These are phyloP conservation scores for Strobilomyces echinocephalus DNA, from an alignment of 768 basidiomycete species.

Conservation along the genomic window DNA sequence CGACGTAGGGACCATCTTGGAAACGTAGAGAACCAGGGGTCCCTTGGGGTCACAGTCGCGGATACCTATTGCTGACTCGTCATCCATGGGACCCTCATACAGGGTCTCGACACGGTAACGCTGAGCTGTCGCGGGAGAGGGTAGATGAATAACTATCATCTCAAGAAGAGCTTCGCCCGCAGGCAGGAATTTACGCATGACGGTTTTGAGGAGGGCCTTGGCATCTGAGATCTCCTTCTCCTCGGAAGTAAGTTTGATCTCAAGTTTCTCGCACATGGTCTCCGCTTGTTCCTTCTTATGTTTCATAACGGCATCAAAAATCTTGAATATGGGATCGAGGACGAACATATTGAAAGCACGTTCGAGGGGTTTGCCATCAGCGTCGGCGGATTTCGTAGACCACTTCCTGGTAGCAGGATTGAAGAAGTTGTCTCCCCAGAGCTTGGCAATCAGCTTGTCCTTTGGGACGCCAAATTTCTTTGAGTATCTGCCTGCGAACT, in stretches of 20 bases:
- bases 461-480: slow-evolving; percentile 99
- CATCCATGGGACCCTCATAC: slow-evolving; percentile 99
- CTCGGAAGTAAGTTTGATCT: slow-evolving; percentile 79
- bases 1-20: slow-evolving; percentile 99
- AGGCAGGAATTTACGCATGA: slow-evolving; percentile 99
- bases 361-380: slow-evolving; percentile 88
- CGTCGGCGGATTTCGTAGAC: slow-evolving; percentile 70
- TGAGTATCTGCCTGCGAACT: slow-evolving; percentile 90
- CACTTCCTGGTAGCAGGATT: slow-evolving; percentile 96
- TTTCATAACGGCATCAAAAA: slow-evolving; percentile 99
- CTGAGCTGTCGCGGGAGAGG: slow-evolving; percentile 95
- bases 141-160: slow-evolving; percentile 99
- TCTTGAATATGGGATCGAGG: slow-evolving; percentile 97
- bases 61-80: slow-evolving; percentile 97
- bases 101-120: slow-evolving; percentile 98
- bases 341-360: slow-evolving; percentile 99
- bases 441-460: slow-evolving; percentile 94
- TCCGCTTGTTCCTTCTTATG: slow-evolving; percentile 89
- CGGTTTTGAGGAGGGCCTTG: slow-evolving; percentile 91
- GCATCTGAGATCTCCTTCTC: slow-evolving; percentile 87
- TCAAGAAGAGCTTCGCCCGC: slow-evolving; percentile 97
- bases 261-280: slow-evolving; percentile 93
- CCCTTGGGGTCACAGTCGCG: slow-evolving; percentile 96
- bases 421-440: slow-evolving; percentile 99
- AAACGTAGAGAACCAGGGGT: slow-evolving; percentile 96